phyloP scores from a whole-genome alignment of 768 basidiomycete genomes.

The Pleurotus tuber-regium region DNA sequence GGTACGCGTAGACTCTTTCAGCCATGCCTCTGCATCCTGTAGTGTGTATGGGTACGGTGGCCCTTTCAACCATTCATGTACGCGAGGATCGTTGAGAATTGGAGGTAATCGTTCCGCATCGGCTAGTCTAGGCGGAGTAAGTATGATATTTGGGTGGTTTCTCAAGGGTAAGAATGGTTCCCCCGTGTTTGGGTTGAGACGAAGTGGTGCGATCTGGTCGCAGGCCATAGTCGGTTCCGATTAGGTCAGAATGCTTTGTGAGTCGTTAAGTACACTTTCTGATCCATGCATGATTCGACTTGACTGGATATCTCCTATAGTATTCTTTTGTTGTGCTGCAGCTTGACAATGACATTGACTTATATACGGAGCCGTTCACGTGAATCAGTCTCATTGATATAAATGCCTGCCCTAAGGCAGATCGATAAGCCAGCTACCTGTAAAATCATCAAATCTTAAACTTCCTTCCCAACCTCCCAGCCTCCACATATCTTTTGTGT shows the following conservation, averaged over 20 bases:
- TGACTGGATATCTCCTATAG: no score
- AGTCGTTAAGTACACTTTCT: no score
- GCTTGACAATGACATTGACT: no score
- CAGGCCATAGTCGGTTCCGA: no score
- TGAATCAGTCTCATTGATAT: no score
- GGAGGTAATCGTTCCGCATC: conserved; percentile 29
- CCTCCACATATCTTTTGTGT: conserved; percentile 9
- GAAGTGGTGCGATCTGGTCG: conserved; percentile 3
- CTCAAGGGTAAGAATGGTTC: conserved; percentile 52
- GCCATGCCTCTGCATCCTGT: conserved; percentile 20
- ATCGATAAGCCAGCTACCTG: conserved; percentile 14
- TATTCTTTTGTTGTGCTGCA: no score
- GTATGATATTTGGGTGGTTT: conserved; percentile 42
- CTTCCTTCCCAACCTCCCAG: neutral
- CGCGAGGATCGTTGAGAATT: conserved; percentile 33
- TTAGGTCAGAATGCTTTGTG: no score
- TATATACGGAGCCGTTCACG: neutral
- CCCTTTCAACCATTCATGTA: conserved; percentile 37
- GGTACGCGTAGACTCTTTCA: conserved; percentile 2
- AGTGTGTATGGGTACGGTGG: conserved; percentile 27
- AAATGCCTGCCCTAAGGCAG: conserved; percentile 13
- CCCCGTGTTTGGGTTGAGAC: conserved; percentile 31
- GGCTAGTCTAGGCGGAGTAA: conserved; percentile 45
- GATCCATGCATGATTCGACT: no score
- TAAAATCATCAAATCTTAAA: conserved; percentile 8